phyloP scores from a whole-genome alignment of 2,329 filamentous ascomycete species.

The Shiraia sp. region DNA sequence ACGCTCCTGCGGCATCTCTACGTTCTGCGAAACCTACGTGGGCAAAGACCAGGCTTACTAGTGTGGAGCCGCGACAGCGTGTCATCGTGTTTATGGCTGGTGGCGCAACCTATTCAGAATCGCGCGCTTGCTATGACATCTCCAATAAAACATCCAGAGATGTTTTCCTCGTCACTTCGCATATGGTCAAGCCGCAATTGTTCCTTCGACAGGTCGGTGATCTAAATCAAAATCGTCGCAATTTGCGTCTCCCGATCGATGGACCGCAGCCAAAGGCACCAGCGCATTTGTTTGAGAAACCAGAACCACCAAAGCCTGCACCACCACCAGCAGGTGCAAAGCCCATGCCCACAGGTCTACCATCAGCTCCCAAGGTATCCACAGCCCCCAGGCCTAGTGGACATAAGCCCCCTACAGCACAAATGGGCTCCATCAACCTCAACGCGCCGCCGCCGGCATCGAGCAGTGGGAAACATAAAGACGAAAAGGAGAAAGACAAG shows the following conservation, averaged over 20 bases:
- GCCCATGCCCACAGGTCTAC: constrained; percentile 34
- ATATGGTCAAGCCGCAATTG: constrained; percentile 86
- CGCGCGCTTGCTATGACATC: constrained; percentile 85
- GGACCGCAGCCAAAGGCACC: constrained; percentile 80
- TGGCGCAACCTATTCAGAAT: constrained; percentile 90
- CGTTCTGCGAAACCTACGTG: constrained; percentile 92
- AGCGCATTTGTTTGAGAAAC: constrained; percentile 80
- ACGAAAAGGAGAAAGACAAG: constrained; percentile 34
- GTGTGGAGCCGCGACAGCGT: constrained; percentile 81
- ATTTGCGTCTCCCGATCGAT: constrained; percentile 80
- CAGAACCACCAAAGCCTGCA: constrained; percentile 59
- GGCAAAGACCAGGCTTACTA: constrained; percentile 79
- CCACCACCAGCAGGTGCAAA: constrained; percentile 54
- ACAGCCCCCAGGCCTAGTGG: too few species aligned
- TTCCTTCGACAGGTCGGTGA: constrained; percentile 84
- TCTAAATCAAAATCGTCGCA: constrained; percentile 72
- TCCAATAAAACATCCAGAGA: constrained; percentile 74
- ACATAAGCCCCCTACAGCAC: constrained; percentile 40
- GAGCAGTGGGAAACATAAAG: constrained; percentile 20
- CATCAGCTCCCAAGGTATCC: constrained; percentile 34
- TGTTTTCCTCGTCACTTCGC: constrained; percentile 84
- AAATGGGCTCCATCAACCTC: constrained; percentile 38
- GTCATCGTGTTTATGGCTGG: constrained; percentile 95
- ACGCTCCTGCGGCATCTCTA: constrained; percentile 66
- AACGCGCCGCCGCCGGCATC: constrained; percentile 26